phyloP scores from a whole-genome alignment of 1,139 yeast genomes.

The Debaryomyces sp. region DNA sequence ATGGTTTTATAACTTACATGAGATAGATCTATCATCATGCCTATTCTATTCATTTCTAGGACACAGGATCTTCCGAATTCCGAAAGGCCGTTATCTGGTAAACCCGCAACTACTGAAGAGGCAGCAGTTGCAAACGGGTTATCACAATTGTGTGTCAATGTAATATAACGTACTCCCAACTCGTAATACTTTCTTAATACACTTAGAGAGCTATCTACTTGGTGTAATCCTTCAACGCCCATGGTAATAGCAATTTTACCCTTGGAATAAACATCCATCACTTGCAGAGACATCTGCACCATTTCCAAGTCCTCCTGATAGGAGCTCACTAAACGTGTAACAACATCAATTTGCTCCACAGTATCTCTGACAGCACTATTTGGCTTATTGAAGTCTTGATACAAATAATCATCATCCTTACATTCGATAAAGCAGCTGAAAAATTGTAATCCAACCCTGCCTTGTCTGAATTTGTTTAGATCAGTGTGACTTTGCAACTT shows the following conservation, averaged over 20 bases:
- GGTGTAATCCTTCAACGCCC: conserved; percentile 58
- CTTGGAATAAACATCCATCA: conserved; percentile 32
- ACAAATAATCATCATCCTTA: conserved; percentile 37
- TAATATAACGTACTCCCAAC: conserved; percentile 53
- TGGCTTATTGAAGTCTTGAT: conserved; percentile 42
- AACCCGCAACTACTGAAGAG: conserved; percentile 29
- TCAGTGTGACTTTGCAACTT: conserved; percentile 44
- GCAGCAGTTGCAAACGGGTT: conserved; percentile 61
- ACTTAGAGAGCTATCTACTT: conserved; percentile 49
- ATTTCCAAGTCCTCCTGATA: conserved; percentile 40
- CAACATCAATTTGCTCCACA: conserved; percentile 54
- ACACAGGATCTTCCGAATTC: conserved; percentile 42
- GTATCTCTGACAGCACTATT: conserved; percentile 52
- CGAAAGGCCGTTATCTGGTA: conserved; percentile 47
- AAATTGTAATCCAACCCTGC: conserved; percentile 48
- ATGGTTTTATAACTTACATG: conserved; percentile 57
- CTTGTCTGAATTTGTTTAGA: conserved; percentile 36
- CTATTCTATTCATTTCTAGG: conserved; percentile 53
- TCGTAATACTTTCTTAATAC: conserved; percentile 51
- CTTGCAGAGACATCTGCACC: conserved; percentile 42
- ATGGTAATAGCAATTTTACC: conserved; percentile 48
- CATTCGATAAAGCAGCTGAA: conserved; percentile 51
- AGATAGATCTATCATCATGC: conserved; percentile 55
- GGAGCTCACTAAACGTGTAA: conserved; percentile 42
- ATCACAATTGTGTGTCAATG: conserved; percentile 57